A percentile compares a stretch with the other conserved stretches of the same genome.
phyloP scores from a whole-genome alignment of 331 rosid species.

The Prunus yedoensis region DNA sequence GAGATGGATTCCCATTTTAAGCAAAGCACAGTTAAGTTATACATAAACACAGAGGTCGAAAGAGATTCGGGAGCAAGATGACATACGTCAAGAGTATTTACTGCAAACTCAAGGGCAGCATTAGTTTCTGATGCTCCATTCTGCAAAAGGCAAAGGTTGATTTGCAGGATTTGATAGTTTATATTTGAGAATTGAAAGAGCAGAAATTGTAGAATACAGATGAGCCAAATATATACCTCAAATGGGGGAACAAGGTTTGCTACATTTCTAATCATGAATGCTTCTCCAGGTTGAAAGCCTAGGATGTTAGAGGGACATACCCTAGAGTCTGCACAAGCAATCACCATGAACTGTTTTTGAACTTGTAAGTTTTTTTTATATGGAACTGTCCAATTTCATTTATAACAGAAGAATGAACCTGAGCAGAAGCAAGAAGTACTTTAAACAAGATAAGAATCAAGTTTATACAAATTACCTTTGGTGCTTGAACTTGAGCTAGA shows the following conservation, averaged over 20 bases:
- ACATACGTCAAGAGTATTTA: constrained; percentile 64
- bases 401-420: background rate
- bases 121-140: constrained; percentile 84
- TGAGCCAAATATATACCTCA: constrained; percentile 44
- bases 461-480: constrained; percentile 54
- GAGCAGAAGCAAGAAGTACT: too few relatives aligned
- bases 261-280: constrained; percentile 73
- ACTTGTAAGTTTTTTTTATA: constrained; percentile 46
- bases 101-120: constrained; percentile 94
- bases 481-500: constrained; percentile 74
- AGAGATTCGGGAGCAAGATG: background rate
- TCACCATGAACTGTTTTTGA: constrained; percentile 83
- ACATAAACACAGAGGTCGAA: background rate
- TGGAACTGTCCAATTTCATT: constrained; percentile 10
- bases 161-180: background rate
- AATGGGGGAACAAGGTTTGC: constrained; percentile 82
- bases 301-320: constrained; percentile 92
- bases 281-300: constrained; percentile 94
- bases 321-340: constrained; percentile 95
- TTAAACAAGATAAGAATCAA: background rate
- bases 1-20: background rate
- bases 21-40: background rate
- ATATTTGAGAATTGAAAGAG: background rate
- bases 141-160: constrained; percentile 32
- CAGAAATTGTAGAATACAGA: background rate